Evolutionary conservation across 1,284 basidiomycete genomes (phyloP).

Genomic region (Ganoderma resinaceum): DNA sequence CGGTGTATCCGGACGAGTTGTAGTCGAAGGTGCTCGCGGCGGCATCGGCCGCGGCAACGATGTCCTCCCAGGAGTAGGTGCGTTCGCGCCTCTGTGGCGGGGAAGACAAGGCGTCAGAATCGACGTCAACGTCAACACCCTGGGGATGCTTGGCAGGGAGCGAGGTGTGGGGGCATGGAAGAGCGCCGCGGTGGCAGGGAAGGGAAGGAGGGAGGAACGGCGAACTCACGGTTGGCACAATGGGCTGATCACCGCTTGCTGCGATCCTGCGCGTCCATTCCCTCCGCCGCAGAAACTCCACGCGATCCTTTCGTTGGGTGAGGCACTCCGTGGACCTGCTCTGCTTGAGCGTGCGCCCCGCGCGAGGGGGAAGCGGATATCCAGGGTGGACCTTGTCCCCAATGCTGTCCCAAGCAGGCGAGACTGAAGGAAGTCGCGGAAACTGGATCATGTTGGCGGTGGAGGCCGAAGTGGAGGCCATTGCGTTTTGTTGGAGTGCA

Average conservation of each 20-base stretch:
- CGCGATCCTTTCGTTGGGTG: slow-evolving; percentile 39
- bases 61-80: slow-evolving; percentile 35
- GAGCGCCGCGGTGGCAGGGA: slow-evolving; percentile 2
- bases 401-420: slow-evolving; percentile 18
- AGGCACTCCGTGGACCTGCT: slow-evolving; percentile 35
- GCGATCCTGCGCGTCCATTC: slow-evolving; percentile 43
- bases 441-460: slow-evolving; percentile 29
- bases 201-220: slow-evolving; percentile 12
- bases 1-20: slow-evolving; percentile 19
- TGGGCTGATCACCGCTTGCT: slow-evolving; percentile 39
- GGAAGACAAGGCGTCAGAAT: not conserved
- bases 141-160: slow-evolving; percentile 3
- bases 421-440: slow-evolving; percentile 22
- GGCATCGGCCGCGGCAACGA: slow-evolving; percentile 27
- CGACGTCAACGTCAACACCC: slow-evolving; percentile 4
- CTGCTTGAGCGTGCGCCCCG: slow-evolving; percentile 27
- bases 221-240: slow-evolving; percentile 25
- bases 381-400: slow-evolving; percentile 12
- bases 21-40: slow-evolving; percentile 22
- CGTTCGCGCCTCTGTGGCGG: slow-evolving; percentile 25
- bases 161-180: slow-evolving; percentile 3
- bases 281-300: slow-evolving; percentile 42
- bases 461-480: slow-evolving; percentile 20
- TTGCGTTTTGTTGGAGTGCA: not conserved
- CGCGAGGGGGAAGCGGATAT: slow-evolving; percentile 12